phyloP scores from a whole-genome alignment of 108 stramenopile species.

The Halocafeteria seosinensis region DNA sequence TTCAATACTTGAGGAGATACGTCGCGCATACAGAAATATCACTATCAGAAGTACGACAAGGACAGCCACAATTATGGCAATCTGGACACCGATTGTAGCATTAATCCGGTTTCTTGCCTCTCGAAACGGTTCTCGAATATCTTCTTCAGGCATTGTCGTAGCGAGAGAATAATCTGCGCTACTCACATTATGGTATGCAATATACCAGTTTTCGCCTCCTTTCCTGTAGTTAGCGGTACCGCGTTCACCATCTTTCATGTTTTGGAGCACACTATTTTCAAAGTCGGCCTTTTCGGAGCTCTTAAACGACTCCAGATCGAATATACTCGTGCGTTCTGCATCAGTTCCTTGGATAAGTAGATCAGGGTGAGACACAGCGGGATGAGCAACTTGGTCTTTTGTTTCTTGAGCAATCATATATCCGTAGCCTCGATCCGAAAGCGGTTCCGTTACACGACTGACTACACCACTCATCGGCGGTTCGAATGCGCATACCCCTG shows the following conservation, averaged over 20 bases:
- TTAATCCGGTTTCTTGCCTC: too few species aligned
- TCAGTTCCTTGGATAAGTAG: too few species aligned
- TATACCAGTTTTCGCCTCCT: not conserved
- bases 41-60: not conserved
- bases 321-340: not conserved
- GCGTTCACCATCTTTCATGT: not conserved
- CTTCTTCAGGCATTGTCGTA: not conserved
- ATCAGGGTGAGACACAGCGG: not conserved
- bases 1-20: not conserved
- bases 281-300: not conserved
- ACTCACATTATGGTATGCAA: not conserved
- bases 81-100: not conserved
- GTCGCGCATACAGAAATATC: not conserved
- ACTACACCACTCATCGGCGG: not conserved
- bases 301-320: not conserved
- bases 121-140: not conserved
- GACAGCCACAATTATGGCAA: not conserved
- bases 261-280: not conserved
- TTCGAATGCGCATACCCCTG: not conserved
- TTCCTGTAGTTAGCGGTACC: not conserved
- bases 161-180: not conserved
- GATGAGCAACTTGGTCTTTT: not conserved
- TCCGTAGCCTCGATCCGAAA: not conserved
- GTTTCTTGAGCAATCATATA: not conserved
- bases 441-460: not conserved